Base-by-base conservation (phyloP, 1,139 yeast genomes). In the Lodderomyces parapsilosis region DNA sequence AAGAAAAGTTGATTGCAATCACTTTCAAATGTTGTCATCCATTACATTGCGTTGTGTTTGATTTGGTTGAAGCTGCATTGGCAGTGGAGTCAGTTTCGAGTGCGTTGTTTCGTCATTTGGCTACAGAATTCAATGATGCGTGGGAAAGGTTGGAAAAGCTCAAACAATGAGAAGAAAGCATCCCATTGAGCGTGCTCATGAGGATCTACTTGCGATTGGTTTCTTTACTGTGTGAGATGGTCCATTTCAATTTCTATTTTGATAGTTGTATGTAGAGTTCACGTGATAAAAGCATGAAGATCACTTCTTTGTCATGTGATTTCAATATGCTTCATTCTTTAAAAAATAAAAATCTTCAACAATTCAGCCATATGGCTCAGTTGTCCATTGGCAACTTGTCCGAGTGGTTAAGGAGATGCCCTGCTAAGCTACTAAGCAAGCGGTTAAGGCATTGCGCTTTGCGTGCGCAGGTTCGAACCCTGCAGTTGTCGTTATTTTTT, bases 401-500 rank as follows among this genome's bases (percentile, higher is more conserved):
- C 84, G 84, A 80, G 85, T 74, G 85, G 85, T 79, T 80, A 80
- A 80, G 84, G 85, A 81, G 85, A 78, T 74, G 33, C 33, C 33
- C 33, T 30, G 33, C 33, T 30, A 30, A 30, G 33, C 33, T 30
- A 30, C 33, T 30, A 30, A 30, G 33, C 33, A 30, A 30, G 33
- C 33, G 33, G 33, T 30, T 30, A 15, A 30, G 33, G 33, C 33
- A 30, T 81, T 86, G 89, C 86, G 83, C 77, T 74, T 47, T 75
- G 78, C 86, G 88, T 86, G 86, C 89, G 87, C 86, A 82, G 88
- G 89, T 83, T 83, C 88, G 83, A 83, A 81, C 82, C 88, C 88
- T 81, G 88, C 86, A 76, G 85, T 80, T 81, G 87, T 81, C 88
- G 88, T 49, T 47, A 60, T 42, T 28, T 35, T 33, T 42, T 38